A percentile compares a stretch with the other conserved stretches of the same genome.
phyloP scores from a whole-genome alignment of 2,329 filamentous ascomycete species.

The Pyricularia sp. region DNA sequence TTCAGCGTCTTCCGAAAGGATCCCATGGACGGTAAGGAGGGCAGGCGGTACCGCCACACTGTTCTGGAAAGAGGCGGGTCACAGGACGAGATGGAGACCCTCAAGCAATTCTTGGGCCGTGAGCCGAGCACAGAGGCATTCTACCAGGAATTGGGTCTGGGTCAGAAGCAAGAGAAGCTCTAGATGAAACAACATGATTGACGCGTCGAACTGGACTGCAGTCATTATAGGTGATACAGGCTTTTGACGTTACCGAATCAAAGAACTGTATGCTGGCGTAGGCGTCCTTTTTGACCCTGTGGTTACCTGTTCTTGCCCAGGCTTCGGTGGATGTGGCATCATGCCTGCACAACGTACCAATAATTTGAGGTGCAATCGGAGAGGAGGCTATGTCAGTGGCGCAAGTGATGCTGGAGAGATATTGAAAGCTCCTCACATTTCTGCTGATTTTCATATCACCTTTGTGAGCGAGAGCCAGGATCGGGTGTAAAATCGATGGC shows the following conservation, averaged over 20 bases:
- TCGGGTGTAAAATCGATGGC: no score
- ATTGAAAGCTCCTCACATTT: no score
- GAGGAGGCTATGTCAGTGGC: no score
- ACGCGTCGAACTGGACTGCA: background rate
- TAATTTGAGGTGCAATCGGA: no score
- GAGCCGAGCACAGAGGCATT: constrained; percentile 68
- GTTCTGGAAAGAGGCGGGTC: constrained; percentile 67
- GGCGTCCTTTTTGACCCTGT: background rate
- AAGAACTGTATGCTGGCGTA: background rate
- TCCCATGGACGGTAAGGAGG: constrained; percentile 64
- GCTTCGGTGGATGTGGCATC: no score
- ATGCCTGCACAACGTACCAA: no score
- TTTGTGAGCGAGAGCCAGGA: no score
- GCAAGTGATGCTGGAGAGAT: no score
- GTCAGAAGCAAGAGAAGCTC: background rate
- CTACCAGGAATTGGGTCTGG: constrained; percentile 59
- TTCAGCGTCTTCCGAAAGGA: constrained; percentile 64
- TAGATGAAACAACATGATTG: background rate
- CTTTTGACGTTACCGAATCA: background rate
- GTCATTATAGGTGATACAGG: background rate
- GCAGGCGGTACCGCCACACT: constrained; percentile 62
- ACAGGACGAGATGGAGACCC: constrained; percentile 67
- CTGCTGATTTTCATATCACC: no score
- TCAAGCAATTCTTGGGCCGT: constrained; percentile 66
- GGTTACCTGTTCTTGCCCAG: background rate